Evolutionary conservation across 2,329 filamentous ascomycete genomes (phyloP).

Genomic region (Cordyceps javanica): DNA sequence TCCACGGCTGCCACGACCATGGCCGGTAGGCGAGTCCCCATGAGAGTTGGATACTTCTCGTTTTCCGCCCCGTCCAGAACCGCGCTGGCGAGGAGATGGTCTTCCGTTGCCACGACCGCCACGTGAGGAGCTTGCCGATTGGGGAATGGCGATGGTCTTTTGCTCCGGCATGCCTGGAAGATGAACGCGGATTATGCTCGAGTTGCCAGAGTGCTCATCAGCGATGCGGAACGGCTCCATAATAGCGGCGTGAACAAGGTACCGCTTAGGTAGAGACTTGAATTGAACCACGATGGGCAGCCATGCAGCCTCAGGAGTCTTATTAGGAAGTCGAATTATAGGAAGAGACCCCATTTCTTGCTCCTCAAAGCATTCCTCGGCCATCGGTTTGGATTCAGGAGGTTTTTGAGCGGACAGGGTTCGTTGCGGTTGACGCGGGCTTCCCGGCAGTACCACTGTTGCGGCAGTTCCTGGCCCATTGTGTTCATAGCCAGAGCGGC

Average conservation of each 20-base stretch:
- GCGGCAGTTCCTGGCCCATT: constrained; percentile 43
- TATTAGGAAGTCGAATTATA: constrained; percentile 59
- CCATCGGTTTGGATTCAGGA: constrained; percentile 56
- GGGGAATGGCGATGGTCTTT: constrained; percentile 32
- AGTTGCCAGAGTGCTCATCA: constrained; percentile 27
- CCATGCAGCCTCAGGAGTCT: constrained; percentile 58
- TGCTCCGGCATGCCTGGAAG: constrained; percentile 37
- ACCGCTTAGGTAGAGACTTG: constrained; percentile 48
- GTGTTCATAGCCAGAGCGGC: constrained; percentile 60
- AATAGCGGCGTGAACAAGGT: constrained; percentile 35
- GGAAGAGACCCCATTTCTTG: constrained; percentile 76
- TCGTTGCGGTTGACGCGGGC: constrained; percentile 1
- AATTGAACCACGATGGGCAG: constrained; percentile 47
- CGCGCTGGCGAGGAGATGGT: constrained; percentile 25
- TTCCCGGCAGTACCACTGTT: constrained; percentile 61
- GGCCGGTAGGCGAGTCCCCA: constrained; percentile 19
- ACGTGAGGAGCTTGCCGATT: constrained; percentile 24
- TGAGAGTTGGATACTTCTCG: constrained; percentile 27
- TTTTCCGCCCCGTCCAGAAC: constrained; percentile 27
- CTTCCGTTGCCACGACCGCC: constrained; percentile 24
- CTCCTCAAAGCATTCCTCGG: constrained; percentile 75
- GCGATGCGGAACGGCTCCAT: constrained; percentile 30
- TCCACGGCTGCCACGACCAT: constrained; percentile 31
- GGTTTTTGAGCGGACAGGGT: background rate
- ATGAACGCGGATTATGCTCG: constrained; percentile 32